Evolutionary conservation across 2,329 filamentous ascomycete species (phyloP).

Genomic region (Fusarium secorum): DNA sequence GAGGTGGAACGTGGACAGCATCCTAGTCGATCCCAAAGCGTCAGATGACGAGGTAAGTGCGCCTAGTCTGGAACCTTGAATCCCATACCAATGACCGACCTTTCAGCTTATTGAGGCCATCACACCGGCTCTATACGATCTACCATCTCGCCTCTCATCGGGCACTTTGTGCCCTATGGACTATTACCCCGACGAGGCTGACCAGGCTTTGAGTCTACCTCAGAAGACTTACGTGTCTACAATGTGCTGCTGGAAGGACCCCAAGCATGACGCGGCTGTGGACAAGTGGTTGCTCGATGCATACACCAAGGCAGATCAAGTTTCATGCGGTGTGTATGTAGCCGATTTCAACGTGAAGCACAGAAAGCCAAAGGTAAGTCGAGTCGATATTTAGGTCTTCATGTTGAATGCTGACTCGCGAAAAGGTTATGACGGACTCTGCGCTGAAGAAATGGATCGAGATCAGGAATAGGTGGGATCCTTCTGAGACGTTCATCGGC

Average conservation of each 20-base stretch:
- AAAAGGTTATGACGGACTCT: neutral
- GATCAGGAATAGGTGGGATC: neutral
- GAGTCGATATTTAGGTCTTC: fast-evolving
- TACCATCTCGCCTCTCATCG: neutral
- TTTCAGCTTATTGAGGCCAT: neutral
- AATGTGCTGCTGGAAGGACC: neutral
- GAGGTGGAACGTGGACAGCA: neutral
- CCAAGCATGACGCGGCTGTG: neutral
- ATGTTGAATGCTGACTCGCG: neutral
- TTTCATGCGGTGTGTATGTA: neutral
- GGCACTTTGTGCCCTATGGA: neutral
- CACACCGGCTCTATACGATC: neutral
- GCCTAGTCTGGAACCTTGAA: neutral
- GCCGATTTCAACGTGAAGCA: neutral
- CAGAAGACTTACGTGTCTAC: neutral
- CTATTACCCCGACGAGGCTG: neutral
- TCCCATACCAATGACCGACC: neutral
- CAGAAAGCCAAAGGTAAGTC: neutral
- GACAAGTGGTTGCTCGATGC: neutral
- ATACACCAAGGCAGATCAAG: neutral
- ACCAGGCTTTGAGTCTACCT: neutral
- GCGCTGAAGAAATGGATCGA: neutral
- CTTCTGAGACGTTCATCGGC: neutral
- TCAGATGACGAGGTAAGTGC: neutral
- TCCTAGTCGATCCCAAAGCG: neutral